A percentile compares a stretch with the other conserved stretches of the same genome.
These are phyloP conservation scores for Debaryomyces prosopidis DNA, from an alignment of 805 yeast species.

Conservation along the genomic window DNA sequence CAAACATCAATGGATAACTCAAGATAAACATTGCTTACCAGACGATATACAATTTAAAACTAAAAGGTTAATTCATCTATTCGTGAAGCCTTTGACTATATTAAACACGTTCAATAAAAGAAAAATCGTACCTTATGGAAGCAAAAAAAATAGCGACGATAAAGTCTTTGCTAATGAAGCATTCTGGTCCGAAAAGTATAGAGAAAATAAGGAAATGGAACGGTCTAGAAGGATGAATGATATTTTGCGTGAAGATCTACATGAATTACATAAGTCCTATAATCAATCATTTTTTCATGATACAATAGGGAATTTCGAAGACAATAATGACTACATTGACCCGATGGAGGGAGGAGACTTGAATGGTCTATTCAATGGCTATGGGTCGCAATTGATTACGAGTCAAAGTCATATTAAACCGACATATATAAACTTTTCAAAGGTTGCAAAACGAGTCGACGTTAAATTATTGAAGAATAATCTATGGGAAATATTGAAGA, in stretches of 20 bases:
- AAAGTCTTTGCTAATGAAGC: conserved; percentile 54
- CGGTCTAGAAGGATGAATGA: conserved; percentile 4
- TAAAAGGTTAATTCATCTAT: conserved; percentile 61
- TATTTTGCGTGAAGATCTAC: conserved; percentile 4
- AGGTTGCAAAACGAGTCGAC: conserved; percentile 45
- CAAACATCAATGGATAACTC: conserved; percentile 8
- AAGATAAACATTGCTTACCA: conserved; percentile 52
- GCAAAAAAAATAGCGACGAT: conserved; percentile 4
- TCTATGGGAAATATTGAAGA: conserved; percentile 30
- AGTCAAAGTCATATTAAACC: conserved; percentile 25
- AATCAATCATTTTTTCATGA: conserved; percentile 14
- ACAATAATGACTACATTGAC: conserved; percentile 4
- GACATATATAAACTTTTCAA: conserved; percentile 41
- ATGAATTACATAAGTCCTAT: conserved; percentile 21
- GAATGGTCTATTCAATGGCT: background rate
- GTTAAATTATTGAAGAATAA: conserved; percentile 41
- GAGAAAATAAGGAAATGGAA: conserved; percentile 33
- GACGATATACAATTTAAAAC: conserved; percentile 74
- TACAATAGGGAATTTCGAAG: conserved; percentile 3
- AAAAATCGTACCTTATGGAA: background rate
- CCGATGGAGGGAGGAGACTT: conserved; percentile 3
- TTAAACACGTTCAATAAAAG: conserved; percentile 3
- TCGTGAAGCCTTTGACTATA: conserved; percentile 54
- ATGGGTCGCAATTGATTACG: conserved; percentile 4
- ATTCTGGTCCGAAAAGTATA: conserved; percentile 69